These are phyloP conservation scores for Dactylonectria macrodidyma DNA, from an alignment of 2,329 filamentous ascomycete species.

Conservation along the genomic window DNA sequence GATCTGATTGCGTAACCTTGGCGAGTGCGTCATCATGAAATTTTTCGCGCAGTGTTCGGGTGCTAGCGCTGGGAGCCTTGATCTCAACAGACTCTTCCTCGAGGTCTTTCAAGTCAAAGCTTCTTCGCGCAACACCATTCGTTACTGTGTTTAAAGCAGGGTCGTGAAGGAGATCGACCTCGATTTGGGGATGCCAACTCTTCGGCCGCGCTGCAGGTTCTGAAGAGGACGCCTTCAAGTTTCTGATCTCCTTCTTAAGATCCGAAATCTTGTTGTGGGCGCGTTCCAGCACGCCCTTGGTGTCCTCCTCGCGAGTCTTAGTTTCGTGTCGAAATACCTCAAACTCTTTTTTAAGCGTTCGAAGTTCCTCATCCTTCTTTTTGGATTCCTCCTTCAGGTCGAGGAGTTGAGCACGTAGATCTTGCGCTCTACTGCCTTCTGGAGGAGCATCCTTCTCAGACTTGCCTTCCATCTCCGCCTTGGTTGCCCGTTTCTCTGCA, in stretches of 20 bases:
- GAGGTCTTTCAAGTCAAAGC: slow-evolving; percentile 48
- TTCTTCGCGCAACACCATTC: slow-evolving; percentile 40
- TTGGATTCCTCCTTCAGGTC: slow-evolving; percentile 60
- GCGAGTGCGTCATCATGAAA: slow-evolving; percentile 50
- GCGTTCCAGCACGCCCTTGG: slow-evolving; percentile 67
- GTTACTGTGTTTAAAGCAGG: slow-evolving; percentile 24
- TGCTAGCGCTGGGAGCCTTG: slow-evolving; percentile 34
- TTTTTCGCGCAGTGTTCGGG: slow-evolving; percentile 53
- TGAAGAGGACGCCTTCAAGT: slow-evolving; percentile 55
- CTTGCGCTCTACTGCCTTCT: slow-evolving; percentile 50
- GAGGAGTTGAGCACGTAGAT: slow-evolving; percentile 60
- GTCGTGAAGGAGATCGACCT: slow-evolving; percentile 31
- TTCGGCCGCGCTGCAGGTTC: slow-evolving; percentile 44
- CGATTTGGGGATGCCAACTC: slow-evolving; percentile 50
- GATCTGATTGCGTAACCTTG: slow-evolving; percentile 35
- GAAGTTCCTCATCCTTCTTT: slow-evolving; percentile 66
- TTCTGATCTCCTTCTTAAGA: slow-evolving; percentile 67
- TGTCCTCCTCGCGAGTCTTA: slow-evolving; percentile 68
- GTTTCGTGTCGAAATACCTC: slow-evolving; percentile 68
- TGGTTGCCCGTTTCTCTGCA: slow-evolving; percentile 61
- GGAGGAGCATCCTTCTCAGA: slow-evolving; percentile 38
- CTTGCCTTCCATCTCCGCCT: slow-evolving; percentile 55
- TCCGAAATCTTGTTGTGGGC: slow-evolving; percentile 71
- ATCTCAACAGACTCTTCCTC: slow-evolving; percentile 35
- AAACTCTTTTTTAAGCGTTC: slow-evolving; percentile 66